Base-by-base conservation (phyloP, 208 protist genomes). In the Leishmania gerbilli region DNA sequence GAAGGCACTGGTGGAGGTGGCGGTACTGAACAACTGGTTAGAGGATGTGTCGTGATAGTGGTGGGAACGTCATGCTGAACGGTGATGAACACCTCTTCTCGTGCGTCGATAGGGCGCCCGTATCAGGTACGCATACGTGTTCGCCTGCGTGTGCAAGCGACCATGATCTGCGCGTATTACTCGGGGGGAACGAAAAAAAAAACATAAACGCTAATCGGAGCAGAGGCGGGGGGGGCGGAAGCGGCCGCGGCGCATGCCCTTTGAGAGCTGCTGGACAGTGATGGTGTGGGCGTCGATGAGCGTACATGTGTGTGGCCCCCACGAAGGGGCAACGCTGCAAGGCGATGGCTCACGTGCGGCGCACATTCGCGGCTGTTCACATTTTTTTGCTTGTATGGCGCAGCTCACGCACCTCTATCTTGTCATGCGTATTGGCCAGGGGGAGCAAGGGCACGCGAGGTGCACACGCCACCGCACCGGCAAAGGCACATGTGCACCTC, bases 21-120 rank as follows among this genome's bases (percentile, higher is more conserved):
- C 87, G 31, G 51, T 95, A 27, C 77, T 97, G 64, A 97, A 97
- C 79, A 84, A 82, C 62, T 97, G 94, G 94, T 71, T 97, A 53
- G 87, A 88, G 68, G 87, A 90, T 55, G 83, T 88, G 19, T 64
- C 64, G 27, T 80, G 40, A 51, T 77, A 62, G 51, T 40, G 34
- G 72, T 62, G 11, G 49, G 51, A 21, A 47, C 17, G 34, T 42
- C 53, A 60, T 62, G 34, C 45, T 19, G 62, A 40, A 24, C 31
- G 31, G 15, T 2, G 62, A 68, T 8, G 31, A 40, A 8, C 13
- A 8, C 62, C 13, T 4, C 56, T 31, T 62, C 62, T 34, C 62
- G 31, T 68, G 62, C 31, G 31, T 40, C 27, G 15, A 40, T 40
- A 68, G 13, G 31, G 27, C 62, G 21, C 62, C 62, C 31, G 31